A percentile compares a stretch with the other conserved stretches of the same genome.
These are phyloP conservation scores for Astragalus glycyphyllos DNA, from an alignment of 306 rosid species.

Conservation along the genomic window DNA sequence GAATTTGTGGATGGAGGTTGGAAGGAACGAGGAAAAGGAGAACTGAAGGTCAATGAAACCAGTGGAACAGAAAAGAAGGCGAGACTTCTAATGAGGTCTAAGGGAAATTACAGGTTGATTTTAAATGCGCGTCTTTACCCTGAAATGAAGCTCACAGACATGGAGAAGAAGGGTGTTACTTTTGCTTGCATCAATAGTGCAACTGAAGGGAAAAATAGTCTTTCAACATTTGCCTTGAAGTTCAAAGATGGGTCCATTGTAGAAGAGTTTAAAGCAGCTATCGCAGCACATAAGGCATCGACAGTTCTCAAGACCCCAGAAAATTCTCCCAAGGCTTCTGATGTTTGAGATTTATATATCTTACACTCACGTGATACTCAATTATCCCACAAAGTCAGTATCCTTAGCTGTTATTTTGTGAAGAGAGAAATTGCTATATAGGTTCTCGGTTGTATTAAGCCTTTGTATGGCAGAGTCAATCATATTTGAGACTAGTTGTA, in stretches of 20 bases:
- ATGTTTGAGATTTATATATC: constrained; percentile 47
- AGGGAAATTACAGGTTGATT: constrained; percentile 82
- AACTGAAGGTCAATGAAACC: constrained; percentile 74
- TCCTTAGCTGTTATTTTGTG: constrained; percentile 23
- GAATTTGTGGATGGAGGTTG: constrained; percentile 81
- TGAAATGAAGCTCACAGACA: constrained; percentile 81
- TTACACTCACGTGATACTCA: constrained; percentile 17
- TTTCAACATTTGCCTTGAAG: constrained; percentile 89
- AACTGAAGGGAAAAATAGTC: constrained; percentile 69
- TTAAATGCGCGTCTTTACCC: constrained; percentile 89
- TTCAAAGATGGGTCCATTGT: constrained; percentile 80
- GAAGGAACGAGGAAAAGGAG: constrained; percentile 99
- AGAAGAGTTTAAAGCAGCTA: constrained; percentile 73
- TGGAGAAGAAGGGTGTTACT: constrained; percentile 93
- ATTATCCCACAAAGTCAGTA: constrained; percentile 38
- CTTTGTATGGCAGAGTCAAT: constrained; percentile 56
- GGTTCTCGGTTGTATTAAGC: constrained; percentile 33
- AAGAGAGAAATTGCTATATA: constrained; percentile 33
- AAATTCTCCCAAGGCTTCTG: constrained; percentile 74
- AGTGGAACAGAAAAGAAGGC: constrained; percentile 63
- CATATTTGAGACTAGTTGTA: constrained; percentile 60
- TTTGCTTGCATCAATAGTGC: constrained; percentile 94
- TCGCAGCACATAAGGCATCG: constrained; percentile 59
- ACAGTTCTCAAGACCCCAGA: constrained; percentile 69
- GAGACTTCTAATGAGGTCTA: constrained; percentile 82